Evolutionary conservation across 163 green algal genomes (phyloP).

Genomic region (Volvox carteri): DNA sequence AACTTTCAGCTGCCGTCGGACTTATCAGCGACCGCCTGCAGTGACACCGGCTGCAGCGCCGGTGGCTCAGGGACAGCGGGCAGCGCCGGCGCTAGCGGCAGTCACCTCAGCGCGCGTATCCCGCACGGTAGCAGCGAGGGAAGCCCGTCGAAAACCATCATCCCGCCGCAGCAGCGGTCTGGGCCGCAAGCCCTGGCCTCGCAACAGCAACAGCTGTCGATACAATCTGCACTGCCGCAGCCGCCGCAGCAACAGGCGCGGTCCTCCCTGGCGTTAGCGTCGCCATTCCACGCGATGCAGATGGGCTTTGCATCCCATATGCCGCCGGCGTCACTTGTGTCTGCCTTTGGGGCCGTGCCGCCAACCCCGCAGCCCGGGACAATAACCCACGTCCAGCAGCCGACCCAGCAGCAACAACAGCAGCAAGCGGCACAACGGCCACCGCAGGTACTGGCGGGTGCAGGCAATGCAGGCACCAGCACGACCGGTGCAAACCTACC

Average conservation of each 20-base stretch:
- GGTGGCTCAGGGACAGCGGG: background rate
- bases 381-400: background rate
- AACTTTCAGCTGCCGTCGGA: conserved; percentile 17
- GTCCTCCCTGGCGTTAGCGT: background rate
- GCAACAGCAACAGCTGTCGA: background rate
- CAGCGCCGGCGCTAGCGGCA: background rate
- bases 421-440: background rate
- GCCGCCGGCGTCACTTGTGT: background rate
- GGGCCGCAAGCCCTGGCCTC: background rate
- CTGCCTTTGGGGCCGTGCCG: conserved; percentile 11
- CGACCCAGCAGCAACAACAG: conserved; percentile 8
- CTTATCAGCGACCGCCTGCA: background rate
- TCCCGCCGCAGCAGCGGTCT: background rate
- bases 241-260: background rate
- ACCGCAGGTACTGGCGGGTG: background rate
- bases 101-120: background rate
- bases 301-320: conserved; percentile 27
- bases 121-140: background rate
- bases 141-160: background rate
- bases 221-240: background rate
- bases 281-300: conserved; percentile 36
- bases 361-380: background rate
- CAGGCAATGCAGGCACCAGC: background rate
- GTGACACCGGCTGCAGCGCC: background rate
- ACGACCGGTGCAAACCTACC: background rate